Conservation (phyloP, 2,329 filamentous ascomycete species). For the Pseudogymnoascus sp. region DNA sequence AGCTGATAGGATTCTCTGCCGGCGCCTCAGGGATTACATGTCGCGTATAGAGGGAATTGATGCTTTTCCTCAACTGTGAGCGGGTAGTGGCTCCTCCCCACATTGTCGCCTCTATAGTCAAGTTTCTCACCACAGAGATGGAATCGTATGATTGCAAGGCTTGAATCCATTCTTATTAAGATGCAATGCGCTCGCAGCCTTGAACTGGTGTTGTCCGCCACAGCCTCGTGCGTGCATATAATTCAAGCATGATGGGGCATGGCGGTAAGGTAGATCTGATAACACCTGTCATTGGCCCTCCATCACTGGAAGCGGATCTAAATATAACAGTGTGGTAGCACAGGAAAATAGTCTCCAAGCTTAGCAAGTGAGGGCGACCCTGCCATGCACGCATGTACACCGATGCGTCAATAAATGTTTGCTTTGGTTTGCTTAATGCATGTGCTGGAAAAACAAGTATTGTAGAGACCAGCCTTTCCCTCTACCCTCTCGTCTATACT, state of each 20-base stretch:
- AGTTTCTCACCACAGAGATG: too few species aligned
- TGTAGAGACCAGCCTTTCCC: not conserved
- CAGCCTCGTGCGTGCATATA: not conserved
- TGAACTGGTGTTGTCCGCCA: not conserved
- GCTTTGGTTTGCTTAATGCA: not conserved
- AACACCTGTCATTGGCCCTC: not conserved
- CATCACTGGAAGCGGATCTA: not conserved
- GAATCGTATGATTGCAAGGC: not conserved
- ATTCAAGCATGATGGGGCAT: not conserved
- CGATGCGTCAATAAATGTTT: not conserved
- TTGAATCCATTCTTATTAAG: not conserved
- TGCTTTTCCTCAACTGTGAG: conserved; percentile 11
- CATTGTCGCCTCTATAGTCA: not conserved
- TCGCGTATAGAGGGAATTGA: conserved; percentile 8
- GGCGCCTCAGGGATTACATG: conserved; percentile 14
- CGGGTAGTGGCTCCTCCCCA: conserved; percentile 14
- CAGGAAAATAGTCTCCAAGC: not conserved
- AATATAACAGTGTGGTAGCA: not conserved
- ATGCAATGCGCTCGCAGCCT: too few species aligned
- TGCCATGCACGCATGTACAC: not conserved
- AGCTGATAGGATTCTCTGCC: conserved; percentile 2
- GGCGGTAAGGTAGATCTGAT: not conserved
- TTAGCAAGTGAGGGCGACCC: not conserved
- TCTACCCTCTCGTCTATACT: not conserved
- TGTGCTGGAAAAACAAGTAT: not conserved